These are phyloP conservation scores for Inga oerstediana DNA, from an alignment of 306 rosid species.

Conservation along the genomic window DNA sequence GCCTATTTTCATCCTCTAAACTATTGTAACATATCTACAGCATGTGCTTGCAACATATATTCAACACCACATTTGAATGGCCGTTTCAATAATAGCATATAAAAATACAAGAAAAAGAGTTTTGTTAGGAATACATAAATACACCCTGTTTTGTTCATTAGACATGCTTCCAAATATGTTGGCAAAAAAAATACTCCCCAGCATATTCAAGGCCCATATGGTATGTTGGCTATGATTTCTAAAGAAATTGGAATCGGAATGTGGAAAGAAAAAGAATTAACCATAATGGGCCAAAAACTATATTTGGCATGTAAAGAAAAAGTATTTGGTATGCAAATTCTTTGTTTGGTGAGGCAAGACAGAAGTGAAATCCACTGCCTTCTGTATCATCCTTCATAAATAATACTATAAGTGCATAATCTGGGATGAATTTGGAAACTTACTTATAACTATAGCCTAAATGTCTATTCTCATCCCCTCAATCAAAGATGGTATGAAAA, in stretches of 20 bases:
- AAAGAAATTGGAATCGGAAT: neutral
- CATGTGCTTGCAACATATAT: neutral
- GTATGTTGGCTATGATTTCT: neutral
- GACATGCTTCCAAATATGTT: neutral
- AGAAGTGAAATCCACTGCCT: neutral
- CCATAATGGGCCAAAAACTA: neutral
- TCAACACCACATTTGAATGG: conserved; percentile 1
- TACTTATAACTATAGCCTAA: neutral
- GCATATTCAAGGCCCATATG: neutral
- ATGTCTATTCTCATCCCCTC: neutral
- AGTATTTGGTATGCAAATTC: neutral
- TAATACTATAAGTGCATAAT: neutral
- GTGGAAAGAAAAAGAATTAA: neutral
- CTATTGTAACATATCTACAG: neutral
- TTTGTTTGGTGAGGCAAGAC: neutral
- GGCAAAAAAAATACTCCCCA: neutral
- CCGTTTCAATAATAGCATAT: neutral
- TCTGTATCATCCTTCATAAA: neutral
- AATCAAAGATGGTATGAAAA: conserved; percentile 12
- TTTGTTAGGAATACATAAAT: neutral
- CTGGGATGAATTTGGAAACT: neutral
- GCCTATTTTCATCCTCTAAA: neutral
- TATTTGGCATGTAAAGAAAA: neutral
- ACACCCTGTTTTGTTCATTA: conserved; percentile 2
- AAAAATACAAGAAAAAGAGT: neutral